Base-by-base conservation (phyloP, 805 yeast genomes). In the Maudiozyma barnettii region DNA sequence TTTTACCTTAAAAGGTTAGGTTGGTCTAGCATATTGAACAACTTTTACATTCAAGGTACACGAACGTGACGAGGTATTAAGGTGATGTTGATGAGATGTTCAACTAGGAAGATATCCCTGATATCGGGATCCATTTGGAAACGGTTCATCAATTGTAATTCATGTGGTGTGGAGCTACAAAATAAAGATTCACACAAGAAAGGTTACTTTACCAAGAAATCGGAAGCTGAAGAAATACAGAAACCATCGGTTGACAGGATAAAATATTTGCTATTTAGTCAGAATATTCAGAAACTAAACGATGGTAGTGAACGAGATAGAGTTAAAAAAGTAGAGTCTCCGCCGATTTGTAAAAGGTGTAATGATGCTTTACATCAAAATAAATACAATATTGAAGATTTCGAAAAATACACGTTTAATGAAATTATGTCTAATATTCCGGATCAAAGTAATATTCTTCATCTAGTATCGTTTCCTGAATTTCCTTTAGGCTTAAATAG, bases 401-500 rank as follows among this genome's bases (percentile, higher is more conserved):
- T 60, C 33, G 59, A 59, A 8, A 52, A 60, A 16, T 50, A 49
- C 43, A 53, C 68, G 1, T 54, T 63, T 3, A 55, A 60, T 1
- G 61, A 65, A 4, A 62, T 73, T 1, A 45, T 69, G 47, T 52
- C 54, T 5, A 43, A 47, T 3, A 53, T 69, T 20, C 87, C 81
- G 2, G 56, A 54, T 3, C 54, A 63, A 30, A 73, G 77, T 3
- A 71, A 71, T 8, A 54, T 83, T 1, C 73, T 82, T 2, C 81
- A 83, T 57, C 78, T 84, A 1, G 68, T 82, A 9, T 81, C 84
- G 33, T 79, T 84, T 1, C 61, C 74, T 13, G 95, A 86, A 53
- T 85, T 86, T 58, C 96, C 96, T 1, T 65, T 82, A 38, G 72
- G 81, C 6, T 56, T 81, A 2, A 66, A 73, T 48, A 44, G 42